These are phyloP conservation scores for Nicotiana undulata DNA, from an alignment of 257 asterid genomes.

Conservation along the genomic window DNA sequence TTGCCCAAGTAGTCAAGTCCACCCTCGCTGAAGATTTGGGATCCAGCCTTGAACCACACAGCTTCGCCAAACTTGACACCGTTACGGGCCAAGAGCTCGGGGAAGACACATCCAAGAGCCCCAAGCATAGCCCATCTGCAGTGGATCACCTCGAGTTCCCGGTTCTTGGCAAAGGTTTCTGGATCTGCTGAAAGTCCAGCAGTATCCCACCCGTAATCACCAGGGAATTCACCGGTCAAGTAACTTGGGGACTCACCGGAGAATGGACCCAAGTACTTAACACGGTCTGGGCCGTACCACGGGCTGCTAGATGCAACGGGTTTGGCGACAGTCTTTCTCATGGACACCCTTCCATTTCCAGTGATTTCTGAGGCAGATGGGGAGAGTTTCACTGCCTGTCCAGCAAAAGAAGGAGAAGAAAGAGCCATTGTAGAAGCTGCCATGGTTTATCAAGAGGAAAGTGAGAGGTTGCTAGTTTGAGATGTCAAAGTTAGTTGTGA, in stretches of 20 bases:
- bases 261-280: conserved; percentile 63
- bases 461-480: not conserved
- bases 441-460: not conserved
- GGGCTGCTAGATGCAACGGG: conserved; percentile 41
- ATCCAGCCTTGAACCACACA: conserved; percentile 74
- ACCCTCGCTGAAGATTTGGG: conserved; percentile 59
- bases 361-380: conserved; percentile 7
- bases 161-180: conserved; percentile 65
- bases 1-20: conserved; percentile 69
- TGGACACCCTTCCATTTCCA: conserved; percentile 14
- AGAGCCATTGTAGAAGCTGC: conserved; percentile 21
- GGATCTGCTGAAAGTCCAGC: conserved; percentile 68
- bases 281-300: conserved; percentile 69
- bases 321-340: conserved; percentile 12
- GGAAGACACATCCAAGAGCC: conserved; percentile 78
- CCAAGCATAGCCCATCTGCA: conserved; percentile 80
- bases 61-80: conserved; percentile 77
- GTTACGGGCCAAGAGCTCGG: conserved; percentile 60
- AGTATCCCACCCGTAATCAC: conserved; percentile 71
- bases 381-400: conserved; percentile 11
- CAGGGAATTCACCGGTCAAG: conserved; percentile 62
- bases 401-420: conserved; percentile 18
- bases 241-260: conserved; percentile 66
- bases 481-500: not conserved
- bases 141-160: conserved; percentile 39